These are phyloP conservation scores for Epichloe gansuensis DNA, from an alignment of 2,329 filamentous ascomycete species.

Conservation along the genomic window DNA sequence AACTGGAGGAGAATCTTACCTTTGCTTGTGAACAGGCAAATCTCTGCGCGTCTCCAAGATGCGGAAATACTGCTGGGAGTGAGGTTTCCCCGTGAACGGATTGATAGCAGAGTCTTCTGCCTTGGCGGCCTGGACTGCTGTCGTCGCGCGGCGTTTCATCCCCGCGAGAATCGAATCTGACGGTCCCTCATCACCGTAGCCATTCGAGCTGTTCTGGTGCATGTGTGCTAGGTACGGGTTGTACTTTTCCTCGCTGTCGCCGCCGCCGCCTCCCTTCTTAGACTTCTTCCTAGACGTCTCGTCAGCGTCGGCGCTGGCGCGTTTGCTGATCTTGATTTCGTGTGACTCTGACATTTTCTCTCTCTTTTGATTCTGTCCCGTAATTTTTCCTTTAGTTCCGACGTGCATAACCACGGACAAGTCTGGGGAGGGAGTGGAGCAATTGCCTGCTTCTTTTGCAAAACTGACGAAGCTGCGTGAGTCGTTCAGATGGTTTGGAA, in stretches of 20 bases:
- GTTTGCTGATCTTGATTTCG: slow-evolving; percentile 27
- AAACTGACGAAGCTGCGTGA: neutral
- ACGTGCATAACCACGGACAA: neutral
- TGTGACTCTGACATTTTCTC: slow-evolving; percentile 25
- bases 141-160: slow-evolving; percentile 71
- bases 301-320: slow-evolving; percentile 32
- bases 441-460: neutral
- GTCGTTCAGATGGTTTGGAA: neutral
- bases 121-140: slow-evolving; percentile 56
- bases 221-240: slow-evolving; percentile 93
- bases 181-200: slow-evolving; percentile 17
- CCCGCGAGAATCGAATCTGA: slow-evolving; percentile 42
- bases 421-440: slow-evolving; percentile 1
- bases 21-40: slow-evolving; percentile 84
- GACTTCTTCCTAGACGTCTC: slow-evolving; percentile 31
- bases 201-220: slow-evolving; percentile 45
- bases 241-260: slow-evolving; percentile 25
- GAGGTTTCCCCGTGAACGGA: slow-evolving; percentile 67
- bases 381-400: neutral
- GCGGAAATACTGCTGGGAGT: slow-evolving; percentile 77
- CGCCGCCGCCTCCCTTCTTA: slow-evolving; percentile 20
- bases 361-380: neutral
- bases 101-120: slow-evolving; percentile 75
- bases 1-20: slow-evolving; percentile 33
- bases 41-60: slow-evolving; percentile 77